These are phyloP conservation scores for Pugionium cornutum DNA, from an alignment of 345 rosid species.

Conservation along the genomic window DNA sequence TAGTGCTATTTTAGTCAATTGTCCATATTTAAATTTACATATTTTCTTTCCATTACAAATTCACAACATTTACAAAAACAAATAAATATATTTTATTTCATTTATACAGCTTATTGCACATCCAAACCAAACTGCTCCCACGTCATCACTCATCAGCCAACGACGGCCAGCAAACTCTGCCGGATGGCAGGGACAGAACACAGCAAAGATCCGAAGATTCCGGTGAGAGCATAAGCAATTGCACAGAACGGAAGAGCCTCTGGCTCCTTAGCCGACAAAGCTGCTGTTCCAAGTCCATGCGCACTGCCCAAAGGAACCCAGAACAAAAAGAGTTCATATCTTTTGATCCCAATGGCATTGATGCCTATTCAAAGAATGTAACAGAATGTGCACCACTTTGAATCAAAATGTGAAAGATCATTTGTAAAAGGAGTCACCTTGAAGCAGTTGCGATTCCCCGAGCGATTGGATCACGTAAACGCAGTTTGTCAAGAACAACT, in stretches of 20 bases:
- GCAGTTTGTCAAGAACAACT: constrained; percentile 68
- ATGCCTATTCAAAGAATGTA: not conserved
- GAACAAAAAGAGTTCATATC: not conserved
- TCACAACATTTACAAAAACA: constrained; percentile 24
- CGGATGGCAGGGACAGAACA: constrained; percentile 86
- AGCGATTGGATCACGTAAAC: constrained; percentile 80
- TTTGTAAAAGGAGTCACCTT: constrained; percentile 47
- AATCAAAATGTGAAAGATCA: constrained; percentile 3
- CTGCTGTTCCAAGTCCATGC: constrained; percentile 98
- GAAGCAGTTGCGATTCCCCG: constrained; percentile 94
- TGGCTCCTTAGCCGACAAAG: constrained; percentile 93
- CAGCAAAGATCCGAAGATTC: constrained; percentile 80
- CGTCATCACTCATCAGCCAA: constrained; percentile 48
- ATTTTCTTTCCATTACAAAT: constrained; percentile 18
- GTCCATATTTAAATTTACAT: not conserved
- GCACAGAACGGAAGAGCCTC: constrained; percentile 97
- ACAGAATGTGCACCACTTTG: not conserved
- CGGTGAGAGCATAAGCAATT: constrained; percentile 92
- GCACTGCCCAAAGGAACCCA: constrained; percentile 54
- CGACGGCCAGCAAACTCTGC: constrained; percentile 75
- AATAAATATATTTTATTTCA: not conserved
- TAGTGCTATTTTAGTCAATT: no score
- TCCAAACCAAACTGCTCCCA: constrained; percentile 16
- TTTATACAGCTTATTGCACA: not conserved
- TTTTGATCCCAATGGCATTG: not conserved